A percentile compares a stretch with the other conserved stretches of the same genome.
phyloP scores from a whole-genome alignment of 2,329 filamentous ascomycete species.

The Phyllosticta capitalensis region DNA sequence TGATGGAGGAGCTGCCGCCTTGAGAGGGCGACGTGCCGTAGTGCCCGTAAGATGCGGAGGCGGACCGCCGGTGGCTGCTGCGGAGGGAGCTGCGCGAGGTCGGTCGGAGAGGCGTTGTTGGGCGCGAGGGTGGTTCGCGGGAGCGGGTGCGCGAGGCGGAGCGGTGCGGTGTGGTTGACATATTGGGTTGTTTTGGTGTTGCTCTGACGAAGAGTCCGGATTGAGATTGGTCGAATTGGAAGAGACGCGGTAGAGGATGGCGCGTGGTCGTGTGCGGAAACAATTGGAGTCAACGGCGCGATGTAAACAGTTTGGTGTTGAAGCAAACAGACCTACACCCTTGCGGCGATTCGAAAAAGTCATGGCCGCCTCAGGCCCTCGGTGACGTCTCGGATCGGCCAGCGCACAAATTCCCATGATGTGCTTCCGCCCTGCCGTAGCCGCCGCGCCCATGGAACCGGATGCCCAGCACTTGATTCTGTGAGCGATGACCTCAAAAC shows the following conservation, averaged over 20 bases:
- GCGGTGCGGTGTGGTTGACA: constrained; percentile 18
- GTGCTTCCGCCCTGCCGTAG: background rate
- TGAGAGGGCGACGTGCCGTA: constrained; percentile 24
- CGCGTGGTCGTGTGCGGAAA: background rate
- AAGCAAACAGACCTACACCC: too few relatives aligned
- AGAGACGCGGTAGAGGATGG: background rate
- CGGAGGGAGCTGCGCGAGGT: constrained; percentile 84
- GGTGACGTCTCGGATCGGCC: background rate
- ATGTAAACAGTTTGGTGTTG: background rate
- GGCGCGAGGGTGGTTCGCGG: constrained; percentile 54
- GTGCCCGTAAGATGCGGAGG: constrained; percentile 33
- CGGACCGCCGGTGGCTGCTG: constrained; percentile 32
- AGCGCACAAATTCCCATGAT: background rate
- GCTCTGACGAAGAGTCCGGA: background rate
- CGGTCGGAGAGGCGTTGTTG: constrained; percentile 84
- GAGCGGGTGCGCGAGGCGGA: constrained; percentile 55
- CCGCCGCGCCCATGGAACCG: background rate
- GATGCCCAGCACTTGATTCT: background rate
- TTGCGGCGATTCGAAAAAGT: too few relatives aligned
- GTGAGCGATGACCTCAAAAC: background rate
- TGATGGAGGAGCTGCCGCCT: constrained; percentile 41
- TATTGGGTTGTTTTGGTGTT: background rate
- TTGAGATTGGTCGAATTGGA: background rate
- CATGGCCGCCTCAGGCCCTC: background rate
- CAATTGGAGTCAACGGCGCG: constrained; percentile 12